A percentile compares a stretch with the other conserved stretches of the same genome.
These are phyloP conservation scores for Arthroderma sp. DNA, from an alignment of 2,329 filamentous ascomycete genomes.

Conservation along the genomic window DNA sequence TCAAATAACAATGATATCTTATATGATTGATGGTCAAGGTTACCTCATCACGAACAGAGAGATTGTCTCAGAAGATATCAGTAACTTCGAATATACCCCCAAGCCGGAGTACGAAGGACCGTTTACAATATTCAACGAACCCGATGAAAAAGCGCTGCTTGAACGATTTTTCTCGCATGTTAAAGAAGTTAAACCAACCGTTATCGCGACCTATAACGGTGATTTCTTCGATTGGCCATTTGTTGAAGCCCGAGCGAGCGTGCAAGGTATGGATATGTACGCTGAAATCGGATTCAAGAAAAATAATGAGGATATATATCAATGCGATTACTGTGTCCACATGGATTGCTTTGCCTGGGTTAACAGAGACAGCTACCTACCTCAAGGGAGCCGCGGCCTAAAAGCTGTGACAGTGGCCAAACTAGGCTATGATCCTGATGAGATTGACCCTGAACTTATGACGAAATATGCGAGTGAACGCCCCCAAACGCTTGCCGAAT, in stretches of 20 bases:
- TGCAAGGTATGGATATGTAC: conserved; percentile 98
- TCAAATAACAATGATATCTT: conserved; percentile 99
- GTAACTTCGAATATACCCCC: conserved; percentile 95
- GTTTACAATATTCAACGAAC: conserved; percentile 98
- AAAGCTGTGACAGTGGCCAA: conserved; percentile 98
- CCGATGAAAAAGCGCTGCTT: conserved; percentile 73
- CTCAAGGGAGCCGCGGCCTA: conserved; percentile 89
- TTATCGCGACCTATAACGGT: conserved; percentile 99
- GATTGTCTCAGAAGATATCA: conserved; percentile 93
- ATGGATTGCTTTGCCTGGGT: conserved; percentile 99
- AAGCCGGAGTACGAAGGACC: conserved; percentile 90
- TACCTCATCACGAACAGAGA: conserved; percentile 97
- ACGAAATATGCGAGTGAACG: conserved; percentile 74
- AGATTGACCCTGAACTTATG: conserved; percentile 96
- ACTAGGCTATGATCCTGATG: conserved; percentile 94
- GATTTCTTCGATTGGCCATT: conserved; percentile 99
- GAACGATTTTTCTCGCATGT: conserved; percentile 93
- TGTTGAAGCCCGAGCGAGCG: conserved; percentile 81
- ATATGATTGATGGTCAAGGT: conserved; percentile 98
- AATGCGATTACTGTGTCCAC: conserved; percentile 89
- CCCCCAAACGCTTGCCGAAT: conserved; percentile 88
- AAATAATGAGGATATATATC: conserved; percentile 90
- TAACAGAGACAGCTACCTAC: conserved; percentile 93
- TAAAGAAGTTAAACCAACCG: conserved; percentile 84
- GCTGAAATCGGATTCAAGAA: conserved; percentile 94